Evolutionary conservation across 2,329 filamentous ascomycete species (phyloP).

Genomic region (Aotearoamyces nothofagi): DNA sequence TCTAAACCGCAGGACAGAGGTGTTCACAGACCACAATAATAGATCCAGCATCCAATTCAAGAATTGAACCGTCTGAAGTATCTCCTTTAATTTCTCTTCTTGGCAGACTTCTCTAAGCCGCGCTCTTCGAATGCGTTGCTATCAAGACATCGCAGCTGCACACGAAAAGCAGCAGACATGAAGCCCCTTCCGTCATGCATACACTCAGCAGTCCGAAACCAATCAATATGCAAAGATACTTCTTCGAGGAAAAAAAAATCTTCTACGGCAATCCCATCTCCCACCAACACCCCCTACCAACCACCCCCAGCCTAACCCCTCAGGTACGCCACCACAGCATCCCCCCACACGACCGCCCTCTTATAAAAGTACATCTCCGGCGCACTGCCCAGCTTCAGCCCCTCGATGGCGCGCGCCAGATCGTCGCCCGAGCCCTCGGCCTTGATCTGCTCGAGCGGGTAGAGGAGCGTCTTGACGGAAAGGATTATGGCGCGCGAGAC

Average conservation of each 20-base stretch:
- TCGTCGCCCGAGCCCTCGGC: constrained; percentile 37
- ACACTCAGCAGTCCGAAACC: too few relatives aligned
- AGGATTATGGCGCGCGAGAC: constrained; percentile 38
- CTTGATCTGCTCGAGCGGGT: constrained; percentile 37
- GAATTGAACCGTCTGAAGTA: too few relatives aligned
- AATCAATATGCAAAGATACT: too few relatives aligned
- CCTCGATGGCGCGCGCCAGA: constrained; percentile 41
- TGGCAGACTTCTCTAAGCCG: too few relatives aligned
- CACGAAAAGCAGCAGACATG: too few relatives aligned
- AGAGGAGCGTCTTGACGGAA: constrained; percentile 46
- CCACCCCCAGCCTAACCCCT: constrained; percentile 4
- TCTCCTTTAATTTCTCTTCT: too few relatives aligned
- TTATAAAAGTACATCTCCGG: constrained; percentile 45
- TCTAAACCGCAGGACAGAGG: too few relatives aligned
- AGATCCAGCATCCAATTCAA: too few relatives aligned
- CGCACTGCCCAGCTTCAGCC: constrained; percentile 37
- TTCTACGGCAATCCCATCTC: too few relatives aligned
- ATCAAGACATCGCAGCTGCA: constrained; percentile 1
- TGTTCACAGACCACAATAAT: too few relatives aligned
- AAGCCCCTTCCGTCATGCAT: too few relatives aligned
- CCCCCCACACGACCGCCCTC: constrained; percentile 20
- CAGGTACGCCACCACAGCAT: constrained; percentile 14
- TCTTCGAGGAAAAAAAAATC: too few relatives aligned
- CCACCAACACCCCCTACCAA: background rate
- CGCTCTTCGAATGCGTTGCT: constrained; percentile 2